These are phyloP conservation scores for Apiospora hydei DNA, from an alignment of 2,329 filamentous ascomycete species.

Conservation along the genomic window DNA sequence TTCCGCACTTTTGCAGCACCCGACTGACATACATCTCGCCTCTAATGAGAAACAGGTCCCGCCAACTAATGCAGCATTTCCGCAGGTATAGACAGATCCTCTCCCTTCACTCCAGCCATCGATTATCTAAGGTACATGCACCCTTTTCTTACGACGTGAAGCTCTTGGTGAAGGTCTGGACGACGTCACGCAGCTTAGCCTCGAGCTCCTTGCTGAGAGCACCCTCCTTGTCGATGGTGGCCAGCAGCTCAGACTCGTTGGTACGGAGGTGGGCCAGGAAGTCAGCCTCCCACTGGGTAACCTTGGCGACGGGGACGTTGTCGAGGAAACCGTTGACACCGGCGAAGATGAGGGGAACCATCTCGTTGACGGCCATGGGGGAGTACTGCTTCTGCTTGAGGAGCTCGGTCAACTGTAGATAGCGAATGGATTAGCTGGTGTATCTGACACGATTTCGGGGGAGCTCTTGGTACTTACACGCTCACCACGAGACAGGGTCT, in stretches of 20 bases:
- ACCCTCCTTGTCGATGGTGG: conserved; percentile 94
- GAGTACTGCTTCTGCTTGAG: conserved; percentile 99
- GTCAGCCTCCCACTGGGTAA: conserved; percentile 92
- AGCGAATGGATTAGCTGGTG: conserved; percentile 22
- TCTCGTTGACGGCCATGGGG: conserved; percentile 98
- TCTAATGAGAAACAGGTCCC: conserved; percentile 56
- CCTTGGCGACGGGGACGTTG: conserved; percentile 85
- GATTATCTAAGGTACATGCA: conserved; percentile 36
- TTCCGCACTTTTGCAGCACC: conserved; percentile 57
- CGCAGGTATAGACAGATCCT: conserved; percentile 57
- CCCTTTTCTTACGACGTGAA: conserved; percentile 67
- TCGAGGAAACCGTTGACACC: conserved; percentile 99
- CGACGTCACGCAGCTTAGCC: conserved; percentile 79
- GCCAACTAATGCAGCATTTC: conserved; percentile 34
- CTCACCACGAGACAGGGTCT: conserved; percentile 97
- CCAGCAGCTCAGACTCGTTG: conserved; percentile 85
- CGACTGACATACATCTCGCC: conserved; percentile 52
- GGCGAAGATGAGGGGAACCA: conserved; percentile 99
- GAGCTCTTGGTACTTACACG: conserved; percentile 69
- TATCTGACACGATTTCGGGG: neutral
- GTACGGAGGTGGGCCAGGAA: conserved; percentile 91
- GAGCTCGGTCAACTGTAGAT: conserved; percentile 81
- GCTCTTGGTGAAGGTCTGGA: conserved; percentile 88
- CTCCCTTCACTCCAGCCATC: conserved; percentile 42
- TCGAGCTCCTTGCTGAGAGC: conserved; percentile 94